phyloP scores from a whole-genome alignment of 2,329 filamentous ascomycete genomes.

The Phialophora macrospora region DNA sequence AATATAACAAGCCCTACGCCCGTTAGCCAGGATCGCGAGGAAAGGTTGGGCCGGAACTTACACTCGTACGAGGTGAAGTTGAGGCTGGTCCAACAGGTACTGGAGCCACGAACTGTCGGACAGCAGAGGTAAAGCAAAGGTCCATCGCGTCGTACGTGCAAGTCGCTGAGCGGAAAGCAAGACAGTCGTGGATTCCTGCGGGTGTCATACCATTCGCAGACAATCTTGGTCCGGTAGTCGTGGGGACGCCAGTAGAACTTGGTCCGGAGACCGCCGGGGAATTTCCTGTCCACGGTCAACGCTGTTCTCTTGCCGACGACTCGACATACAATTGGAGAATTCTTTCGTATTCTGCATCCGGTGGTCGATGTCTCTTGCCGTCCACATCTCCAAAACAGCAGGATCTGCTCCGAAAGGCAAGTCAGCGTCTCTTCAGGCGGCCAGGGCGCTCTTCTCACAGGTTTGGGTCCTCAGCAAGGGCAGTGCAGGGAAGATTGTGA shows the following conservation, averaged over 20 bases:
- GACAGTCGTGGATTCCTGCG: constrained; percentile 51
- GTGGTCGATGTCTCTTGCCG: constrained; percentile 16
- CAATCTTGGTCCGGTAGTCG: constrained; percentile 59
- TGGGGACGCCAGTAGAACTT: constrained; percentile 56
- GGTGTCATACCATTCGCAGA: constrained; percentile 55
- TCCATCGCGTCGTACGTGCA: constrained; percentile 47
- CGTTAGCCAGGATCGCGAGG: constrained; percentile 6
- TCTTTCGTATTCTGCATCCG: constrained; percentile 29
- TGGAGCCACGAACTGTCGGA: constrained; percentile 35
- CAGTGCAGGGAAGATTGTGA: constrained; percentile 34
- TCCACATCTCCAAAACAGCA: constrained; percentile 25
- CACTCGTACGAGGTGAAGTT: constrained; percentile 62
- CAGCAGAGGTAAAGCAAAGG: constrained; percentile 50
- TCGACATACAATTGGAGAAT: constrained; percentile 31
- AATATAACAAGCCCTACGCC: constrained; percentile 60
- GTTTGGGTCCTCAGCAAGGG: constrained; percentile 32
- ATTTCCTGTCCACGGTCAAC: constrained; percentile 29
- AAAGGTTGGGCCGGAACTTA: constrained; percentile 40
- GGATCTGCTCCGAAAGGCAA: constrained; percentile 21
- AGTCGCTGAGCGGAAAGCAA: constrained; percentile 57
- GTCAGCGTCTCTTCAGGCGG: background rate
- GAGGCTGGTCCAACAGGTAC: constrained; percentile 57
- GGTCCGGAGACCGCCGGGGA: constrained; percentile 34
- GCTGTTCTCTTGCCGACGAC: too few species aligned
- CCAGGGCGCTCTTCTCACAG: constrained; percentile 19